These are phyloP conservation scores for Solioccasus polychromus DNA, from an alignment of 768 basidiomycete species.

Conservation along the genomic window DNA sequence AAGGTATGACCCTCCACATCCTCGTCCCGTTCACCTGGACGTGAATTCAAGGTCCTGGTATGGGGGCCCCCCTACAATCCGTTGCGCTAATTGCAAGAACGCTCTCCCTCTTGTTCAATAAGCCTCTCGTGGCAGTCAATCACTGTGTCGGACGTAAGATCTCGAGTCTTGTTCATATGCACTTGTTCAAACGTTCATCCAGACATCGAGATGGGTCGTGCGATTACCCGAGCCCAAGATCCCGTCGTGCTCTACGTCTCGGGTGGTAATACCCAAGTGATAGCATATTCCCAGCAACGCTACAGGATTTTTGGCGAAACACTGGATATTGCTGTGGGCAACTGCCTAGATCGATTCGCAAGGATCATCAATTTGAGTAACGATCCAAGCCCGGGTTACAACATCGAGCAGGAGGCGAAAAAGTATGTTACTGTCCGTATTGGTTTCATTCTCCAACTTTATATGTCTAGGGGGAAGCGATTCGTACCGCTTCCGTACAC, in stretches of 20 bases:
- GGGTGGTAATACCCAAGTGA: constrained; percentile 98
- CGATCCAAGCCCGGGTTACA: constrained; percentile 94
- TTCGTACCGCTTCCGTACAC: constrained; percentile 86
- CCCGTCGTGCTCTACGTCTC: constrained; percentile 98
- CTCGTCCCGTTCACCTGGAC: background rate
- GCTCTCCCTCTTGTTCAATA: constrained; percentile 79
- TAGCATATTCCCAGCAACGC: constrained; percentile 95
- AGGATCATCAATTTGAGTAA: constrained; percentile 92
- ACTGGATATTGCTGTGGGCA: constrained; percentile 98
- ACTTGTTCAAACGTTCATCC: constrained; percentile 2
- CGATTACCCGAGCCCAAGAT: constrained; percentile 91
- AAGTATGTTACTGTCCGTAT: constrained; percentile 45
- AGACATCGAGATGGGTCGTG: constrained; percentile 99
- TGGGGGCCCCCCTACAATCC: constrained; percentile 96
- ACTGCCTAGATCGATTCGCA: constrained; percentile 96
- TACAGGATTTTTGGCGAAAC: constrained; percentile 99
- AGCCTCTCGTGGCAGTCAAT: constrained; percentile 96
- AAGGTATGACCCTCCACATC: constrained; percentile 56
- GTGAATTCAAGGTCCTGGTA: constrained; percentile 79
- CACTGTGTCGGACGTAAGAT: constrained; percentile 94
- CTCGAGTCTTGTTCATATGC: background rate
- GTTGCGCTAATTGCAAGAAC: constrained; percentile 93
- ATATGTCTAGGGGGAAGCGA: constrained; percentile 65
- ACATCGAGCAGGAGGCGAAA: constrained; percentile 95
- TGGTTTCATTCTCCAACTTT: constrained; percentile 1